Evolutionary conservation across 2,329 filamentous ascomycete genomes (phyloP).

Genomic region (Calonectria fujianensis): DNA sequence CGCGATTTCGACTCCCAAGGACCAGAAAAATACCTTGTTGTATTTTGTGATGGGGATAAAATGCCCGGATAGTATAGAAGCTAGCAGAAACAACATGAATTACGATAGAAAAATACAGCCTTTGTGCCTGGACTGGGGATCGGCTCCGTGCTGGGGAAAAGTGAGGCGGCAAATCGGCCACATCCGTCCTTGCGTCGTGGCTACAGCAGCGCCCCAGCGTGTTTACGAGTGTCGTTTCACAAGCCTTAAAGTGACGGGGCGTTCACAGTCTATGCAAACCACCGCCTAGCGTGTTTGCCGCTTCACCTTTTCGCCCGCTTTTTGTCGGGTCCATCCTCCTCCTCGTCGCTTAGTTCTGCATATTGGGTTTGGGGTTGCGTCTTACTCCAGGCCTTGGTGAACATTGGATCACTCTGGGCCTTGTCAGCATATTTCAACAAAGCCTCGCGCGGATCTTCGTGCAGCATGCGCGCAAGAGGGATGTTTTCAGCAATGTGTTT

Average conservation of each 20-base stretch:
- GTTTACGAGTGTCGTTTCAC: slow-evolving; percentile 36
- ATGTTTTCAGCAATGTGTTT: slow-evolving; percentile 92
- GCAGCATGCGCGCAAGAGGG: slow-evolving; percentile 91
- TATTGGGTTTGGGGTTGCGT: slow-evolving; percentile 96
- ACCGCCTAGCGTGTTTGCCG: slow-evolving; percentile 37
- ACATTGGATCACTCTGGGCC: slow-evolving; percentile 93
- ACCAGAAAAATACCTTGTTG: not conserved
- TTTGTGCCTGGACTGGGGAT: slow-evolving; percentile 5
- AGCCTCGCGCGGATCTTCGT: slow-evolving; percentile 96
- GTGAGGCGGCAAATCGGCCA: slow-evolving; percentile 28
- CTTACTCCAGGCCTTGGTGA: slow-evolving; percentile 93
- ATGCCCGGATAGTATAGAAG: slow-evolving; percentile 3
- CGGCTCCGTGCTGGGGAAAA: slow-evolving; percentile 24
- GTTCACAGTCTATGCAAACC: slow-evolving; percentile 30
- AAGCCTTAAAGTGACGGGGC: slow-evolving; percentile 36
- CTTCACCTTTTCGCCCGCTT: slow-evolving; percentile 74
- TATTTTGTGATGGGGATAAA: not conserved
- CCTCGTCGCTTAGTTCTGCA: slow-evolving; percentile 90
- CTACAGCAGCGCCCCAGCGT: slow-evolving; percentile 10
- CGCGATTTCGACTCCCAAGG: not conserved
- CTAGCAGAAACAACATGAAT: not conserved
- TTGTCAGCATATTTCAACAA: slow-evolving; percentile 96
- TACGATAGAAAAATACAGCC: slow-evolving; percentile 6
- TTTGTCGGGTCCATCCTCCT: slow-evolving; percentile 82
- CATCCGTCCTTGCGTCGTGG: slow-evolving; percentile 13